Base-by-base conservation (phyloP, 345 rosid genomes). In the Lepidium sativum region DNA sequence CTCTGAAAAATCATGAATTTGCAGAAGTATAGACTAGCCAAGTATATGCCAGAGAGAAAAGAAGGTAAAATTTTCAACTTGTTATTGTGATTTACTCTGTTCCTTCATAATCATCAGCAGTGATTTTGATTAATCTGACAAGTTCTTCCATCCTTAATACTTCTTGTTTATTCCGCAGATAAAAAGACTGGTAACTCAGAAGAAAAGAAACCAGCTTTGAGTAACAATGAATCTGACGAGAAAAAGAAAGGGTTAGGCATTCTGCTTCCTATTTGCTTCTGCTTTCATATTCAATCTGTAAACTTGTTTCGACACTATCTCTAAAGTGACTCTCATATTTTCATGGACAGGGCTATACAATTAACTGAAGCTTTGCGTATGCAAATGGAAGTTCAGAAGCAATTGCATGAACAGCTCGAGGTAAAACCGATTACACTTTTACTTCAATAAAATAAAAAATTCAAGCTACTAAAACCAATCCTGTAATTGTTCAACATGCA, bases 11-110 rank as follows among this genome's bases (percentile, higher is more conserved):
- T 52, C 17, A 27, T 35, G 57, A 68, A 73, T 61, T 51, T 79
- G 68, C 95, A 91, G 96, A 91, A 91, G 75, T 91, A 91, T 76
- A 95, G 95, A 75, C 75, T 86, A 53, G 96, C 98, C 75, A 91
- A 85, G 74, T 82, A 88, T 73, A 77, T 91, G 84, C 96, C 91
- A 9, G 98, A 91, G 80, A 86, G 58, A 75, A 88, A 83, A 52
- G 98, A 86, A 78, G 98, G 98, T 88, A 82, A 75, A 35, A 29
- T 38, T 49, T 60, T 48, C 31, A 45, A 38, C 68, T 67, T 54
- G 18, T 31, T 20, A 14, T 14, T 45, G 50, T 51, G 42, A 59
- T 49, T 15, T 13, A 17, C 21, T 43, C 27, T 59, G 50, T 42
- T 58, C 57, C 55, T 50, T 60, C 35, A 16, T 34, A 9, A 25